Base-by-base conservation (phyloP, 1,284 basidiomycete genomes). In the Ceratobasidium sp. region DNA sequence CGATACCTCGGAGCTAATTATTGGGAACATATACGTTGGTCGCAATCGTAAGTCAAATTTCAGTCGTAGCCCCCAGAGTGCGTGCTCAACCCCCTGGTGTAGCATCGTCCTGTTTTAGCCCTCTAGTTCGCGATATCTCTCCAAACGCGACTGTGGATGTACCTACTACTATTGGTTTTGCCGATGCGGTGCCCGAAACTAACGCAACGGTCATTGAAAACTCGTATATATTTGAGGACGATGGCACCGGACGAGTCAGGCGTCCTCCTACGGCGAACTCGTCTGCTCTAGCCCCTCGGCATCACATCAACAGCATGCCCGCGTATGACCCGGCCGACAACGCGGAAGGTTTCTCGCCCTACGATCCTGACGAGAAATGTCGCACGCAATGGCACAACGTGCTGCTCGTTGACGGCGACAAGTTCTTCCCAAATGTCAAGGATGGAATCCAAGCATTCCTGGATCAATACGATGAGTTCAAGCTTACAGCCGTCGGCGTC, bases 381-480 rank as follows among this genome's bases (percentile, higher is more conserved):
- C 71, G 71, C 23, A 74, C 71, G 30, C 59, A 52, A 35, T 74
- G 71, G 71, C 71, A 74, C 48, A 48, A 74, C 20, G 60, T 74
- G 10, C 35, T 74, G 12, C 41, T 74, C 18, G n/a, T 74, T 57
- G 60, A 74, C 38, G 46, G 57, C 18, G 71, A 74, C 54, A 74
- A 65, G 48, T 74, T 74, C 60, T 74, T 74, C 71, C 71, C 71
- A 8, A 74, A 74, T 59, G 41, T 74, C 48, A 74, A 74, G 48
- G 71, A 74, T 27, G 71, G 71, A 20, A 74, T 74, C 27, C 71
- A 65, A n/a, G 71, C 71, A 18, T 74, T 48, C 33, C 38, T 74
- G 33, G 71, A 74, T 30, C 71, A 74, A 54, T 74, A 65, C 48
- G 71, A 74, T 7, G 59, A 74, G 7, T 74, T 74, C 60, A 74